Percentiles rank a stretch among this genome's conserved stretches.
These are phyloP conservation scores for Arthonia radiata DNA, from an alignment of 495 filamentous ascomycete species.

Conservation along the genomic window DNA sequence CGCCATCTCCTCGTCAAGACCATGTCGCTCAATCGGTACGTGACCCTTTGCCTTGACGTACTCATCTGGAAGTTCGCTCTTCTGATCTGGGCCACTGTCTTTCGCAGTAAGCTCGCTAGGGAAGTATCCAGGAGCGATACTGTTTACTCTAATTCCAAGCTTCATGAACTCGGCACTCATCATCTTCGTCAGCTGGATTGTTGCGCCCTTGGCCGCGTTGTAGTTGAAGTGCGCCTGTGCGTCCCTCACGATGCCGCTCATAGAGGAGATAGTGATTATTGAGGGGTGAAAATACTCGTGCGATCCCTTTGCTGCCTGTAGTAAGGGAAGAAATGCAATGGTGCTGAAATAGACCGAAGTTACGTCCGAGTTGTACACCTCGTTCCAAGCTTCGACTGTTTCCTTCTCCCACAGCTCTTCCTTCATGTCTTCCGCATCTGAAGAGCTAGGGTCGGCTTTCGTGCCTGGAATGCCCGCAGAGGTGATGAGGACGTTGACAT, in stretches of 20 bases:
- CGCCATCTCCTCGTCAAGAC: conserved; percentile 23
- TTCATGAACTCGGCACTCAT: conserved; percentile 24
- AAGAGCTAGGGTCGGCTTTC: conserved; percentile 13
- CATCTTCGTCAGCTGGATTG: conserved; percentile 18
- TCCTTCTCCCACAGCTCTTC: conserved; percentile 18
- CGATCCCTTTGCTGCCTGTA: conserved; percentile 14
- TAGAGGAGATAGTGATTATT: conserved; percentile 19
- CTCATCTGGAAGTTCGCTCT: conserved; percentile 23
- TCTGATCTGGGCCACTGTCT: conserved; percentile 26
- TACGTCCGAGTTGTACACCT: conserved; percentile 17
- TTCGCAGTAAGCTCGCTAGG: conserved; percentile 38
- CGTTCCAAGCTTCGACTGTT: conserved; percentile 14
- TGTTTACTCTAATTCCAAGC: conserved; percentile 18
- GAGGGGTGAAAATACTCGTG: conserved; percentile 15
- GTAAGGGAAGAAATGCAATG: conserved; percentile 17
- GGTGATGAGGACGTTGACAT: conserved; percentile 15
- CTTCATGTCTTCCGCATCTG: conserved; percentile 12
- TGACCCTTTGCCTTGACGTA: conserved; percentile 22
- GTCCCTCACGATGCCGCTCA: conserved; percentile 18
- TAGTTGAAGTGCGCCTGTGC: conserved; percentile 19
- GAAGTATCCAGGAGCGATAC: conserved; percentile 29
- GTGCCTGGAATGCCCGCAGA: conserved; percentile 15
- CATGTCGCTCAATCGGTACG: conserved; percentile 18
- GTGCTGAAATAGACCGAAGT: conserved; percentile 19
- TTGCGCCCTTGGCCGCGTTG: conserved; percentile 18